These are phyloP conservation scores for Conticribra guillardii DNA, from an alignment of 108 stramenopile genomes.

Conservation along the genomic window DNA sequence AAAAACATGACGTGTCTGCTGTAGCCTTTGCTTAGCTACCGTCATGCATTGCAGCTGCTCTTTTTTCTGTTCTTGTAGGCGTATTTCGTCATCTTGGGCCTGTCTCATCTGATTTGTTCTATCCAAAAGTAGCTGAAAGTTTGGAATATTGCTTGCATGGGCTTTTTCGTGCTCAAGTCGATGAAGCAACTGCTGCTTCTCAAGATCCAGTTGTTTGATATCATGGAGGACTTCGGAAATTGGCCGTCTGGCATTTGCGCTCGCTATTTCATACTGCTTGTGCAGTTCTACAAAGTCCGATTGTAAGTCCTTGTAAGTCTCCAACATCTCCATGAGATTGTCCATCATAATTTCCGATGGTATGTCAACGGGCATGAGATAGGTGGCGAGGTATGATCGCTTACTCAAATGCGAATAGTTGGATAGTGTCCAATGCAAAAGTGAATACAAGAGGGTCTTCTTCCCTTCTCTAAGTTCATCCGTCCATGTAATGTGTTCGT, in stretches of 20 bases:
- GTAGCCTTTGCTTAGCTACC: slow-evolving; percentile 14
- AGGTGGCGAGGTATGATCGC: slow-evolving; percentile 74
- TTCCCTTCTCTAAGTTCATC: slow-evolving; percentile 40
- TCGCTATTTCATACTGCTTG: slow-evolving; percentile 59
- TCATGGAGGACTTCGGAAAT: slow-evolving; percentile 48
- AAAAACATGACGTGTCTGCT: slow-evolving; percentile 8
- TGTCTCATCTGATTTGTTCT: slow-evolving; percentile 58
- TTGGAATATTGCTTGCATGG: slow-evolving; percentile 1
- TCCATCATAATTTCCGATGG: slow-evolving; percentile 70
- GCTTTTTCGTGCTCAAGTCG: slow-evolving; percentile 23
- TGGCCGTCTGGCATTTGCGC: slow-evolving; percentile 1
- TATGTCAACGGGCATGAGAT: slow-evolving; percentile 70
- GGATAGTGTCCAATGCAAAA: slow-evolving; percentile 69
- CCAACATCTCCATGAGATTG: slow-evolving; percentile 53
- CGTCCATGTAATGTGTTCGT: slow-evolving; percentile 23
- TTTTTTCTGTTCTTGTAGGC: slow-evolving; percentile 49
- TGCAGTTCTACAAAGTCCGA: slow-evolving; percentile 77
- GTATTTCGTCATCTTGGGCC: slow-evolving; percentile 74
- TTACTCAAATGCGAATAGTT: slow-evolving; percentile 61
- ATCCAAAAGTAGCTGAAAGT: slow-evolving; percentile 23
- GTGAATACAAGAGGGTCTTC: slow-evolving; percentile 54
- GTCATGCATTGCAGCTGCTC: slow-evolving; percentile 15
- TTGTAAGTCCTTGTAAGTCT: slow-evolving; percentile 66
- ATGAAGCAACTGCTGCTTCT: slow-evolving; percentile 54
- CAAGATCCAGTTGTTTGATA: slow-evolving; percentile 63